These are phyloP conservation scores for Neofusicoccum cordaticola DNA, from an alignment of 2,329 filamentous ascomycete genomes.

Conservation along the genomic window DNA sequence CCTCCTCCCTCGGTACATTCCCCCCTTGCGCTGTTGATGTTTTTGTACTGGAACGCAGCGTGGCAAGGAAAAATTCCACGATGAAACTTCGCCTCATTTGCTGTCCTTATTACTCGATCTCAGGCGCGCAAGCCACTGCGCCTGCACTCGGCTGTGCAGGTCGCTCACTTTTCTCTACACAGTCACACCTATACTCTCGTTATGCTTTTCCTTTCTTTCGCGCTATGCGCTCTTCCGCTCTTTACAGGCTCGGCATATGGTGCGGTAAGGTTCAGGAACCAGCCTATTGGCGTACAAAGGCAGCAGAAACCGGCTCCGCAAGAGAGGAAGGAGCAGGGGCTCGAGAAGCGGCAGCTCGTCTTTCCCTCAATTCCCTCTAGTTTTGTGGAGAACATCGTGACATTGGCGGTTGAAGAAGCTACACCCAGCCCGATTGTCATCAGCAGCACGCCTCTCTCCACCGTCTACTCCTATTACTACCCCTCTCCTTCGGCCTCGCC, in stretches of 20 bases:
- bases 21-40: slow-evolving; percentile 12
- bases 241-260: background rate
- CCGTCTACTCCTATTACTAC: background rate
- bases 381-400: background rate
- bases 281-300: background rate
- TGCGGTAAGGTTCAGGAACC: slow-evolving; percentile 1
- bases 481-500: slow-evolving; percentile 38
- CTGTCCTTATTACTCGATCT: background rate
- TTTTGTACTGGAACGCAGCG: background rate
- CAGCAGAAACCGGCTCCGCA: background rate
- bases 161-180: slow-evolving; percentile 1
- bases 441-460: background rate
- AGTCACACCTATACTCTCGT: background rate
- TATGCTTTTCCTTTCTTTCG: slow-evolving; percentile 1
- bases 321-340: background rate
- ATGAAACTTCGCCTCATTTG: background rate
- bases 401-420: background rate
- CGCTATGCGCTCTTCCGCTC: slow-evolving; percentile 15
- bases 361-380: background rate
- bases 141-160: background rate
- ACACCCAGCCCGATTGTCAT: background rate
- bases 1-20: background rate
- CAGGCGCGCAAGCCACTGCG: background rate
- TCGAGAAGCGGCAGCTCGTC: slow-evolving; percentile 3
- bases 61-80: background rate